These are phyloP conservation scores for Xylaria sp. DNA, from an alignment of 2,329 filamentous ascomycete genomes.

Conservation along the genomic window DNA sequence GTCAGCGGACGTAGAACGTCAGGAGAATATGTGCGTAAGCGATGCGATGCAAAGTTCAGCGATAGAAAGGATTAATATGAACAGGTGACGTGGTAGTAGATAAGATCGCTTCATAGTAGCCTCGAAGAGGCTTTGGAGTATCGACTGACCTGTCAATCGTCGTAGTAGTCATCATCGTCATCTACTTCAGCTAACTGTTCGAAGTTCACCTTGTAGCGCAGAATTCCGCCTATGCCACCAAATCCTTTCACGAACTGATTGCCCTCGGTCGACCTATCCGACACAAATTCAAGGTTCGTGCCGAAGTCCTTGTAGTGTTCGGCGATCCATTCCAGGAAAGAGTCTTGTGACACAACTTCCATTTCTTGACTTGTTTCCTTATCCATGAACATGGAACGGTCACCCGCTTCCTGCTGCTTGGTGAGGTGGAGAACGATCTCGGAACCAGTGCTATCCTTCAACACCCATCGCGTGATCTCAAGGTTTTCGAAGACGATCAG, in stretches of 20 bases:
- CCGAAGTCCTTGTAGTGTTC: slow-evolving; percentile 99
- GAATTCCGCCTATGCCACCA: slow-evolving; percentile 95
- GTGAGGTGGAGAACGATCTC: slow-evolving; percentile 87
- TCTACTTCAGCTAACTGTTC: slow-evolving; percentile 94
- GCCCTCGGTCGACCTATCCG: slow-evolving; percentile 95
- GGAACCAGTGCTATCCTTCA: slow-evolving; percentile 80
- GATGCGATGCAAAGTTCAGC: slow-evolving; percentile 2
- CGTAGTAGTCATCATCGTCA: slow-evolving; percentile 93
- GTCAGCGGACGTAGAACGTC: slow-evolving; percentile 63
- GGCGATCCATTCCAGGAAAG: slow-evolving; percentile 99
- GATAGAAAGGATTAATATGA: slow-evolving; percentile 9
- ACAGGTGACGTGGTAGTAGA: slow-evolving; percentile 23
- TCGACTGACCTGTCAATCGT: slow-evolving; percentile 59
- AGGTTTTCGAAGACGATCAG: slow-evolving; percentile 98
- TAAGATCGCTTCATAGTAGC: slow-evolving; percentile 28
- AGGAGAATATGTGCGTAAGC: slow-evolving; percentile 12
- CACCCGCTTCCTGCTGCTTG: slow-evolving; percentile 80
- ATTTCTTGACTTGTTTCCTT: slow-evolving; percentile 97
- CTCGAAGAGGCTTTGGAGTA: slow-evolving; percentile 33
- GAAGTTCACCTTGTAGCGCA: slow-evolving; percentile 99
- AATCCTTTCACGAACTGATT: slow-evolving; percentile 99
- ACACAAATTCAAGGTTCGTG: slow-evolving; percentile 95
- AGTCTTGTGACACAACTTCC: slow-evolving; percentile 87
- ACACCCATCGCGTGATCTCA: slow-evolving; percentile 89
- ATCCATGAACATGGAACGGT: slow-evolving; percentile 91